Evolutionary conservation across 208 protist genomes (phyloP).

Genomic region (Balamuthia mandrillaris): DNA sequence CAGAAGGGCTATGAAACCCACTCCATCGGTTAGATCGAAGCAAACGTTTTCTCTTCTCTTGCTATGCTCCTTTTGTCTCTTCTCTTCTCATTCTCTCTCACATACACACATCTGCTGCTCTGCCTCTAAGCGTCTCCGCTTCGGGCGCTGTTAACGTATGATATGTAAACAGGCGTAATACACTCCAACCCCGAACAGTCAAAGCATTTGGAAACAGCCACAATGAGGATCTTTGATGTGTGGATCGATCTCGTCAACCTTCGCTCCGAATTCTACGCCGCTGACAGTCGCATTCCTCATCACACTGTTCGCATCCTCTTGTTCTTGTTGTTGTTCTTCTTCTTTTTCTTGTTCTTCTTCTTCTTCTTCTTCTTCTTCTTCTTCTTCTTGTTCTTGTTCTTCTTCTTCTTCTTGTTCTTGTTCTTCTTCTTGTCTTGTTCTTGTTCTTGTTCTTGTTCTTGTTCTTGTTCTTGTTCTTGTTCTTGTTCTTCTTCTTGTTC

Average conservation of each 20-base stretch:
- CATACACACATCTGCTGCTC: too few species aligned
- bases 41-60: conserved; percentile 4
- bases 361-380: not conserved
- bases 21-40: too few species aligned
- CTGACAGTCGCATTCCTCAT: not conserved
- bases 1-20: conserved; percentile 13
- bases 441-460: not conserved
- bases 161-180: conserved; percentile 80
- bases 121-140: not conserved
- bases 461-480: too few species aligned
- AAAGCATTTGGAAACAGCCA: conserved; percentile 97
- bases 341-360: not conserved
- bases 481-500: not conserved
- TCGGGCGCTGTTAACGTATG: too few species aligned
- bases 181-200: conserved; percentile 91
- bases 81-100: not conserved
- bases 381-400: not conserved
- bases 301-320: not conserved
- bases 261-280: not conserved
- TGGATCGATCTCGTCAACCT: conserved; percentile 20
- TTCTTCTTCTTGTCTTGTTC: not conserved
- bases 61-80: conserved; percentile 59
- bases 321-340: not conserved
- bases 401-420: not conserved
- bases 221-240: conserved; percentile 73